Base-by-base conservation (phyloP, 139 green algal species). In the Desmodesmus armatus region DNA sequence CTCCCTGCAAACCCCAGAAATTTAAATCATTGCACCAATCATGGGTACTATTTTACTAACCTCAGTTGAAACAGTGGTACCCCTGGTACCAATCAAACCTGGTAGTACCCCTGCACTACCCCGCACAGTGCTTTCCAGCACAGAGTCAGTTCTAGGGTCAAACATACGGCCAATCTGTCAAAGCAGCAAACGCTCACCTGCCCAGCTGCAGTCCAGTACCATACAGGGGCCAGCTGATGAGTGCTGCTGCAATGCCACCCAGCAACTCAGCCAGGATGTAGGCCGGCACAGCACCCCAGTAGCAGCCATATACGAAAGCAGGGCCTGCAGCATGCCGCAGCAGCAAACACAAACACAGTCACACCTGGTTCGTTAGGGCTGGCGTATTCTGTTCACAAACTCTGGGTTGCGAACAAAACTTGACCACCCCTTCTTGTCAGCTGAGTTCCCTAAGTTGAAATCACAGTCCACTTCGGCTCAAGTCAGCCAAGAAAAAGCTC, bases 301-400 rank as follows among this genome's bases (percentile, higher is more conserved):
- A 89, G 80, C 90, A 92, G 67, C 87, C 55, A 73, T 90, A 93
- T 19, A 90, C 87, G 6, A 92, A 65, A 13, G 89, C 83, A 51
- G 91, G 89, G 66, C 79, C 79, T 77, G 74, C 49, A 49, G 47
- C 5, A 72, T 72, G 63, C 29, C 41, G 58, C 58, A 21, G 31
- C 63, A 44, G 9, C n/a, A n/a, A n/a, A n/a, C n/a, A n/a, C n/a
- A n/a, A n/a, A n/a, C n/a, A n/a, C n/a, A n/a, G n/a, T n/a, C n/a
- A n/a, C n/a, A n/a, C 51, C 15, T 62, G 51, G n/a, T n/a, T 17
- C 17, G 51, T 13, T 62, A 17, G 17, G 51, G 51, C 51, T 62
- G 51, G 51, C 17, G 13, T 17, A n/a, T n/a, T n/a, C n/a, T n/a
- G n/a, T n/a, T n/a, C n/a, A n/a, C n/a, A n/a, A n/a, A n/a, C n/a